Percentiles rank a stretch among this genome's conserved stretches.
These are phyloP conservation scores for Stipa capillata DNA, from an alignment of 176 grass and related monocot species.

Conservation along the genomic window DNA sequence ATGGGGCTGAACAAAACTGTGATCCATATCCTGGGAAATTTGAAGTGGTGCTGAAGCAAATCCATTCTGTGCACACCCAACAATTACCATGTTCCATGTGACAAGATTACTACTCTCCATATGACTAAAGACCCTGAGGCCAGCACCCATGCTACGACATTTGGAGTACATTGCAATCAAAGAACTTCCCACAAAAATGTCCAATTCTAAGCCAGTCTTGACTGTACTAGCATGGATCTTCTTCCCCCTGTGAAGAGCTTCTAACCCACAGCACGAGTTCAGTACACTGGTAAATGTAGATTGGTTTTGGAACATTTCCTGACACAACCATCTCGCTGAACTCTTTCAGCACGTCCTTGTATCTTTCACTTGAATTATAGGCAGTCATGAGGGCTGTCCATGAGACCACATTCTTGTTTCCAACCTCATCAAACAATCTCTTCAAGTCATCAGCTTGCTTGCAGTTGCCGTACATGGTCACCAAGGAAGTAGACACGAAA, in stretches of 20 bases:
- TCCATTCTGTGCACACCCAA: slow-evolving; percentile 53
- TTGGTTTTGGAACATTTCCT: slow-evolving; percentile 31
- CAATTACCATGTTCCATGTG: slow-evolving; percentile 46
- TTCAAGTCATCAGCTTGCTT: slow-evolving; percentile 40
- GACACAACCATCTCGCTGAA: slow-evolving; percentile 37
- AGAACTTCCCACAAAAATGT: slow-evolving; percentile 41
- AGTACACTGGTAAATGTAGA: slow-evolving; percentile 52
- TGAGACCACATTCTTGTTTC: slow-evolving; percentile 36
- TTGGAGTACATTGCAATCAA: slow-evolving; percentile 49
- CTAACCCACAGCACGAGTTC: slow-evolving; percentile 37
- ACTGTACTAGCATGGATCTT: slow-evolving; percentile 38
- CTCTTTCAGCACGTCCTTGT: slow-evolving; percentile 29
- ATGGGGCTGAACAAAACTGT: slow-evolving; percentile 25
- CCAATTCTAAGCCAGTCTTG: slow-evolving; percentile 33
- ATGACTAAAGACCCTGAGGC: slow-evolving; percentile 29
- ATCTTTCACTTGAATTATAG: slow-evolving; percentile 37
- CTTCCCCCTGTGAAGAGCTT: slow-evolving; percentile 43
- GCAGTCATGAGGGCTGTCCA: slow-evolving; percentile 46
- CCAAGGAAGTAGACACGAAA: slow-evolving; percentile 40
- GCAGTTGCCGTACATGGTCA: slow-evolving; percentile 48
- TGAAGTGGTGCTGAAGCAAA: slow-evolving; percentile 16
- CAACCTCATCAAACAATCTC: slow-evolving; percentile 28
- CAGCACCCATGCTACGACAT: slow-evolving; percentile 36
- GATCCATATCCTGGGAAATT: slow-evolving; percentile 38
- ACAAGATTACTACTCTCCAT: slow-evolving; percentile 44